Percentiles rank a stretch among this genome's conserved stretches.
Conservation (phyloP, 202 grass and related monocot genomes). For the Carex arenaria region DNA sequence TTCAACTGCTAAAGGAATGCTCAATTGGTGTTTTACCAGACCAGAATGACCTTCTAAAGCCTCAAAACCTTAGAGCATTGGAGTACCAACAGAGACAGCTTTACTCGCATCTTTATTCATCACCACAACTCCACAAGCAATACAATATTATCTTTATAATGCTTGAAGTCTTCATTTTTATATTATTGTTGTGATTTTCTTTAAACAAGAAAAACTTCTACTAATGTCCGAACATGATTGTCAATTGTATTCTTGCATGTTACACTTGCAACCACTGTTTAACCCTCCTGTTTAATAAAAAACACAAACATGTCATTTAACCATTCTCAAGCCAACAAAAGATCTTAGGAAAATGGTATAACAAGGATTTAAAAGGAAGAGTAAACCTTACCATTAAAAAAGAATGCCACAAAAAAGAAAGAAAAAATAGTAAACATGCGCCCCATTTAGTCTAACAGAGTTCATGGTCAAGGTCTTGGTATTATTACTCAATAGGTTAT, state of each 20-base stretch:
- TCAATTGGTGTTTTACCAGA: neutral
- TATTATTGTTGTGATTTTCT: neutral
- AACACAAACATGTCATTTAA: too few relatives aligned
- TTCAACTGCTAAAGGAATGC: neutral
- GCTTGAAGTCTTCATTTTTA: neutral
- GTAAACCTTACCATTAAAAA: neutral
- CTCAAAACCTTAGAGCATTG: too few relatives aligned
- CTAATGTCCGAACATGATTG: neutral
- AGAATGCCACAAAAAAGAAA: neutral
- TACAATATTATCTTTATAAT: neutral
- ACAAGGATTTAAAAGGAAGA: neutral
- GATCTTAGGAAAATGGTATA: neutral
- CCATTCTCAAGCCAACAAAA: too few relatives aligned
- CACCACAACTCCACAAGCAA: neutral
- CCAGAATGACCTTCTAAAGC: too few relatives aligned
- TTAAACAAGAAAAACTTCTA: neutral
- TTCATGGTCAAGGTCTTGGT: neutral
- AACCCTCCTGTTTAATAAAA: too few relatives aligned
- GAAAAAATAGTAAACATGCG: neutral
- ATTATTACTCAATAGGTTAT: neutral
- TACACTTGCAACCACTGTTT: too few relatives aligned
- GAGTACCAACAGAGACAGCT: neutral
- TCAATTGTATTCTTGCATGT: neutral
- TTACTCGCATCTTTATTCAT: neutral
- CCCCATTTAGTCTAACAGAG: neutral